Percentiles rank a stretch among this genome's conserved stretches.
Conservation (phyloP, 2,329 filamentous ascomycete species). For the Aureobasidium sp. region DNA sequence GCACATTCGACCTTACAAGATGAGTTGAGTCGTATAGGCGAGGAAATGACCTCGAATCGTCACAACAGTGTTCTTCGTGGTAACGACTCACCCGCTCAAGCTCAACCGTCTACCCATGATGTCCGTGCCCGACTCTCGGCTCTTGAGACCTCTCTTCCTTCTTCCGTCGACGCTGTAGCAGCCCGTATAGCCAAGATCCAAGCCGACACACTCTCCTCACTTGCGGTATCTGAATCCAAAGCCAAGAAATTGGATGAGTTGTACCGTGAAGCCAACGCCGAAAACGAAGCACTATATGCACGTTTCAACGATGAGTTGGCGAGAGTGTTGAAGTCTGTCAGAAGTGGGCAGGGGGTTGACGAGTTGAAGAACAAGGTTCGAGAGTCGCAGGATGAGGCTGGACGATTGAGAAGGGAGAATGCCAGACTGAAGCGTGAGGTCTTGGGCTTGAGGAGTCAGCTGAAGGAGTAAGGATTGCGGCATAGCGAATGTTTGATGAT, state of each 20-base stretch:
- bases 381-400: constrained; percentile 68
- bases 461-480: constrained; percentile 29
- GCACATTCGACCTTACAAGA: constrained; percentile 61
- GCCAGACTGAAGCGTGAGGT: constrained; percentile 73
- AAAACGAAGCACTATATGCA: constrained; percentile 89
- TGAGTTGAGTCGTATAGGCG: constrained; percentile 70
- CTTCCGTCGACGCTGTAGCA: constrained; percentile 49
- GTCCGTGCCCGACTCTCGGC: constrained; percentile 51
- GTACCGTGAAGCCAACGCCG: constrained; percentile 76
- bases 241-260: constrained; percentile 77
- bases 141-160: constrained; percentile 59
- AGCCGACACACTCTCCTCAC: constrained; percentile 59
- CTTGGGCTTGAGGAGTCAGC: constrained; percentile 50
- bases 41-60: constrained; percentile 54
- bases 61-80: constrained; percentile 1
- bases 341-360: constrained; percentile 67
- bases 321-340: constrained; percentile 69
- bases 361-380: constrained; percentile 63
- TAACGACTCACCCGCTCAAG: constrained; percentile 15
- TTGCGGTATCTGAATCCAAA: constrained; percentile 68
- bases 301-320: constrained; percentile 85
- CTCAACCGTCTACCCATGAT: constrained; percentile 25
- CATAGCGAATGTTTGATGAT: neutral
- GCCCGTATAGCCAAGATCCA: constrained; percentile 56
- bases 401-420: constrained; percentile 75